phyloP scores from a whole-genome alignment of 805 yeast genomes.

The Zygosaccharomyces gambellarensis region DNA sequence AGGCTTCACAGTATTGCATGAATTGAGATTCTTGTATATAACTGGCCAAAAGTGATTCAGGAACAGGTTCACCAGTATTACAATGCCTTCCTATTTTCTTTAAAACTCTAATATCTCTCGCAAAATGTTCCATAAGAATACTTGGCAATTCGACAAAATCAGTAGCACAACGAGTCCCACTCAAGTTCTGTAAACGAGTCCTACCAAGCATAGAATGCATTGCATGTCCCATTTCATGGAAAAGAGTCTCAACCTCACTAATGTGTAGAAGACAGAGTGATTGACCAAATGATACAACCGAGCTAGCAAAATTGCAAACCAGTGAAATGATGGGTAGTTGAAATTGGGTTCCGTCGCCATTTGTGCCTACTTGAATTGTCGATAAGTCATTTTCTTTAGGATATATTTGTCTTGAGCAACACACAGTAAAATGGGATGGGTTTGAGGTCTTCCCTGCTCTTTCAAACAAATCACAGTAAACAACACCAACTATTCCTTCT shows the following conservation, averaged over 20 bases:
- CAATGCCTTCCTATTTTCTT: slow-evolving; percentile 65
- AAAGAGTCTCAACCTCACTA: slow-evolving; percentile 84
- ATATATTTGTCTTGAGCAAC: slow-evolving; percentile 81
- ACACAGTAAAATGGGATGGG: slow-evolving; percentile 94
- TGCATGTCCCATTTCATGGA: slow-evolving; percentile 99
- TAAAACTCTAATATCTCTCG: slow-evolving; percentile 73
- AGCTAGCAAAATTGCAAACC: slow-evolving; percentile 70
- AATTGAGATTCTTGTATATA: slow-evolving; percentile 49
- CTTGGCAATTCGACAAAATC: slow-evolving; percentile 97
- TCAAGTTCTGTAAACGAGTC: slow-evolving; percentile 81
- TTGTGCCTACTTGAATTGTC: slow-evolving; percentile 33
- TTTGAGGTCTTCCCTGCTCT: slow-evolving; percentile 69
- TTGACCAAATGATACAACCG: slow-evolving; percentile 33
- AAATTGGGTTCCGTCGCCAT: slow-evolving; percentile 44
- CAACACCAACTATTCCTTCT: slow-evolving; percentile 65
- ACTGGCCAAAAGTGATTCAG: slow-evolving; percentile 44
- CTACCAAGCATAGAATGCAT: slow-evolving; percentile 96
- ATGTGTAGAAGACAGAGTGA: slow-evolving; percentile 58
- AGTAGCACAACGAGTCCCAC: slow-evolving; percentile 93
- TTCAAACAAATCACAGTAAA: slow-evolving; percentile 84
- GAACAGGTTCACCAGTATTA: slow-evolving; percentile 56
- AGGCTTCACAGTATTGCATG: slow-evolving; percentile 67
- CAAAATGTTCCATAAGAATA: slow-evolving; percentile 92
- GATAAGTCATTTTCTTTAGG: slow-evolving; percentile 44
- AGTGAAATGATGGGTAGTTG: slow-evolving; percentile 89